Evolutionary conservation across 768 basidiomycete genomes (phyloP).

Genomic region (Psilocybe tampanensis): DNA sequence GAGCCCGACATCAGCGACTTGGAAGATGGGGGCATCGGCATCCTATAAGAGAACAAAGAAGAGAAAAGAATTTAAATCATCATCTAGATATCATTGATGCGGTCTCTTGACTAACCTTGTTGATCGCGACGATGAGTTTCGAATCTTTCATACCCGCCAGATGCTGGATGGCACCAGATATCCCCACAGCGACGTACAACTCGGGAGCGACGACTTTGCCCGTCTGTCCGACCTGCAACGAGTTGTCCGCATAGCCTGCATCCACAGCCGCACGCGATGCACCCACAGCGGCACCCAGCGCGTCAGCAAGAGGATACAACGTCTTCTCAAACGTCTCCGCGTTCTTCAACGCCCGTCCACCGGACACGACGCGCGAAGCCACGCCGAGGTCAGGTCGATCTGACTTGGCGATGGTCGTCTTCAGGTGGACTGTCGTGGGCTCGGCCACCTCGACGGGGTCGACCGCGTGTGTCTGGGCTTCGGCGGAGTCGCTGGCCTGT

Average conservation of each 20-base stretch:
- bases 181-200: constrained; percentile 94
- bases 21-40: constrained; percentile 98
- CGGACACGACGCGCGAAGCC: constrained; percentile 93
- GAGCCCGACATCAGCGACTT: constrained; percentile 94
- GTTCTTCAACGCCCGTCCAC: constrained; percentile 93
- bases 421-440: too few species aligned
- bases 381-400: too few species aligned
- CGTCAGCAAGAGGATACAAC: constrained; percentile 93
- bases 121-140: constrained; percentile 96
- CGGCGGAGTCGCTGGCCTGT: too few species aligned
- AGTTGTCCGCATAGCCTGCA: constrained; percentile 97
- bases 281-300: constrained; percentile 92
- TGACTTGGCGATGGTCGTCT: too few species aligned
- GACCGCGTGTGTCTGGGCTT: too few species aligned
- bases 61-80: background rate
- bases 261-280: constrained; percentile 98
- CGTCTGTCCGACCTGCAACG: constrained; percentile 98
- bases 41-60: constrained; percentile 69
- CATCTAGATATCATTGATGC: background rate
- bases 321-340: constrained; percentile 89
- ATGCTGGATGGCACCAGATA: constrained; percentile 98
- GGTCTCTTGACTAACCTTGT: constrained; percentile 69
- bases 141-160: constrained; percentile 99
- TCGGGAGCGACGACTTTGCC: constrained; percentile 98
- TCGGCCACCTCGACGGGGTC: too few species aligned